Evolutionary conservation across 2,329 filamentous ascomycete species (phyloP), one percentile per base, ranked within the genome.

Genomic region (Cladosporium sp.): DNA sequence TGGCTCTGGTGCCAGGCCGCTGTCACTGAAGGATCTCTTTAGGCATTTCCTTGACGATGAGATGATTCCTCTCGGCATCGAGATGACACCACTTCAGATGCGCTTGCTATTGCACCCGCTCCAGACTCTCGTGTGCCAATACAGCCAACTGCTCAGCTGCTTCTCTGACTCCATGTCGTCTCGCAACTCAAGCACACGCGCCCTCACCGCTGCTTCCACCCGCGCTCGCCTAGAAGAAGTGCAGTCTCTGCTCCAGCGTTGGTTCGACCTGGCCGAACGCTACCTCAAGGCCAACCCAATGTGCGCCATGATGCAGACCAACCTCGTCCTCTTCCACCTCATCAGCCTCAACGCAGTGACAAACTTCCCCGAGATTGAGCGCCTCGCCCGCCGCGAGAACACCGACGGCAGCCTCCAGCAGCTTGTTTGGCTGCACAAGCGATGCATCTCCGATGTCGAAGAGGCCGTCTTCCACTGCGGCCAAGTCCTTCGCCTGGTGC

Each of bases 341-440:
- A 87, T 92, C 73, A 88, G 85, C 59, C 82, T 92, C 66, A 91
- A 91, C 71, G 85, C 87, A 10, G 84, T 90, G 32, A 88, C 88
- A 18, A 87, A 87, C 76, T 90, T 91, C 73, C 82, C 86, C 2
- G 86, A 88, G 70, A 86, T 91, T 55, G 89, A 92, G 78, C 82
- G 84, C 3, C 80, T 91, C 11, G 89, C 89, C 3, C 84, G 89
- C 18, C 82, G 85, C 41, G 88, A 90, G 66, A 81, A 79, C 26
- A 82, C 86, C 55, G 84, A 88, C 68, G 83, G 83, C 8, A 81
- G 82, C 3, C 85, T 84, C 72, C 85, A 85, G 79, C 84, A 84
- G 79, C 78, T 84, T 15, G 74, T 84, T 11, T 85, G 86, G 73
- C 76, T 80, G 63, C 85, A 88, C 77, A 87, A 86, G 76, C 84